Evolutionary conservation across 305 asterid species (phyloP).

Genomic region (Striga hermonthica): DNA sequence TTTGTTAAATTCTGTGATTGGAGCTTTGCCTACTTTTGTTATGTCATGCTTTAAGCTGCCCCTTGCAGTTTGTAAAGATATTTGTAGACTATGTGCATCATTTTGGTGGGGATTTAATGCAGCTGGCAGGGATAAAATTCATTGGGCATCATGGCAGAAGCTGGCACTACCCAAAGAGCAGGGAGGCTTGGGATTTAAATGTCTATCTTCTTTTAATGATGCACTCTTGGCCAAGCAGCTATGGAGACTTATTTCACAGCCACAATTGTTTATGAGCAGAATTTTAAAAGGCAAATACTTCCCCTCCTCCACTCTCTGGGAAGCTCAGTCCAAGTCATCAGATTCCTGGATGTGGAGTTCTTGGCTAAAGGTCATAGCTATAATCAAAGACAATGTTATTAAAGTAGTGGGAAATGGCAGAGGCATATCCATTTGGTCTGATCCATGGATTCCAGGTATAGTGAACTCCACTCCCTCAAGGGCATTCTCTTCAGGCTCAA

Average conservation of each 20-base stretch:
- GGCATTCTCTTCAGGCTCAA: no score
- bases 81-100: not conserved
- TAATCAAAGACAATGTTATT: no score
- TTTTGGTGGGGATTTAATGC: not conserved
- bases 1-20: not conserved
- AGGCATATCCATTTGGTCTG: no score
- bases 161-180: not conserved
- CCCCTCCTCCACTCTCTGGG: not conserved
- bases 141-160: not conserved
- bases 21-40: not conserved
- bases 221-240: not conserved
- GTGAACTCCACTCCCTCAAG: no score
- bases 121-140: not conserved
- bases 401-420: no score
- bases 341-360: not conserved
- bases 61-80: not conserved
- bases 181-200: not conserved
- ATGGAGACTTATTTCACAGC: not conserved
- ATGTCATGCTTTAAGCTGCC: not conserved
- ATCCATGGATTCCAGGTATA: no score
- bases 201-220: no score
- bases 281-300: not conserved
- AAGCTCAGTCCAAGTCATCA: not conserved
- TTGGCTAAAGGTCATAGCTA: not conserved
- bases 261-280: not conserved